Evolutionary conservation across 768 basidiomycete species (phyloP), one percentile per base, ranked within the genome.

Genomic region (Agrocybe pediades): DNA sequence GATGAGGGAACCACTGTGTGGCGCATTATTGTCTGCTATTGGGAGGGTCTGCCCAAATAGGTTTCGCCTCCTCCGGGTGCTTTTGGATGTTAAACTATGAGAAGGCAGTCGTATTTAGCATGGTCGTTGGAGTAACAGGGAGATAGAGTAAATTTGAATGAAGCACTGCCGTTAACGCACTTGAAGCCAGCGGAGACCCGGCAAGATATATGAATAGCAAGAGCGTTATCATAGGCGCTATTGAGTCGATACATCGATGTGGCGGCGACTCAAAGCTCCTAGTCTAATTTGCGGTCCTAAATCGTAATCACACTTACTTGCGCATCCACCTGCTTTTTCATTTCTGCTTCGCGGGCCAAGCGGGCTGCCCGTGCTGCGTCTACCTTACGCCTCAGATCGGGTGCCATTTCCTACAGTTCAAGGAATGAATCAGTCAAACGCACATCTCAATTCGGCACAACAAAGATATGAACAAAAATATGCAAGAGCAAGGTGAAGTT

Each of bases 321-420:
- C 4, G 75, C 77, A 52, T 77, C 72, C 6, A 76, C 71, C 61
- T 80, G 79, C 60, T 75, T 77, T 64, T 76, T 77, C 64, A 77
- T 74, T 53, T 78, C 79, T 44, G 73, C 73, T 71, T 87, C 87
- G 64, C 78, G 73, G 3, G 78, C 76, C 9, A 78, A 59, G 25
- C 87, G 77, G 7, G 78, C 69, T 15, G 77, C 77, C 29, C 83
- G 78, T 51, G 77, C 74, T 2, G 79, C 80, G 59, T 88, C 87
- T 16, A 88, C 86, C 60, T 81, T 82, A 43, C 81, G 77, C 59
- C 76, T 78, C 56, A 87, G 66, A 70, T 85, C 84, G 57, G 87
- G 86, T 19, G 86, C 77, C 76, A 88, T 75, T 65, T 76, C 72
- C 86, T 87, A 62, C 45, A 54, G 47, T 51, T 58, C 13, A 36